Percentiles rank a stretch among this genome's conserved stretches.
phyloP scores from a whole-genome alignment of 2,329 filamentous ascomycete genomes.

The Neobulgaria alba region DNA sequence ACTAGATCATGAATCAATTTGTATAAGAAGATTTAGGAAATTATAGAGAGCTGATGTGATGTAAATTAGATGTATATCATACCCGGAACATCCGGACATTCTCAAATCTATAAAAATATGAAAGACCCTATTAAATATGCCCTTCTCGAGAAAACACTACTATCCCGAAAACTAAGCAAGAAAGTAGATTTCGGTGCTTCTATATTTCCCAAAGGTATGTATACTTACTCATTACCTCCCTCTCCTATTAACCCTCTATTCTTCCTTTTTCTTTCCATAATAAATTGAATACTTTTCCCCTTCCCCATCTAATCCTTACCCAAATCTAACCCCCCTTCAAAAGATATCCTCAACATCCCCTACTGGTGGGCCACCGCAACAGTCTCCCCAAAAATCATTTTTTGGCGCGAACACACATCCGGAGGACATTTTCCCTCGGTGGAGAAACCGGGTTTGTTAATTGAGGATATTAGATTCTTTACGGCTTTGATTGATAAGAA shows the following conservation, averaged over 20 bases:
- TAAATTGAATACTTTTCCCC: too few relatives aligned
- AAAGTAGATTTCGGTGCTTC: slow-evolving; percentile 19
- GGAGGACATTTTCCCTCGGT: slow-evolving; percentile 48
- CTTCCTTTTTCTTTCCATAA: not conserved
- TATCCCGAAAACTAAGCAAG: slow-evolving; percentile 3
- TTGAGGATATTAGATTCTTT: slow-evolving; percentile 35
- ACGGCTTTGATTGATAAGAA: slow-evolving; percentile 44
- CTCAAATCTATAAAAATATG: slow-evolving; percentile 16
- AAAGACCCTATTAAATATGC: too few relatives aligned
- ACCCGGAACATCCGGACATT: slow-evolving; percentile 14
- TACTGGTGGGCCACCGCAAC: slow-evolving; percentile 40
- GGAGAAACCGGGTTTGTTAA: slow-evolving; percentile 45
- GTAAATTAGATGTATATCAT: slow-evolving; percentile 14
- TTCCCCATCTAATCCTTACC: not conserved
- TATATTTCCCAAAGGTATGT: slow-evolving; percentile 19
- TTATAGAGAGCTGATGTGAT: not conserved
- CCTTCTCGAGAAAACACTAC: too few relatives aligned
- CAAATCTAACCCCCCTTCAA: slow-evolving; percentile 2
- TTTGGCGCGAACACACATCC: slow-evolving; percentile 33
- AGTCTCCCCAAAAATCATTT: slow-evolving; percentile 50
- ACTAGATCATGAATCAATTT: too few relatives aligned
- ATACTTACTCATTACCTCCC: too few relatives aligned
- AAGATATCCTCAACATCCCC: slow-evolving; percentile 24
- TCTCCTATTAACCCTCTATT: not conserved
- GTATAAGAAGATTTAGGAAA: not conserved